Percentiles rank a stretch among this genome's conserved stretches.
Conservation (phyloP, 257 asterid species). For the Solanum sparsipilum region DNA sequence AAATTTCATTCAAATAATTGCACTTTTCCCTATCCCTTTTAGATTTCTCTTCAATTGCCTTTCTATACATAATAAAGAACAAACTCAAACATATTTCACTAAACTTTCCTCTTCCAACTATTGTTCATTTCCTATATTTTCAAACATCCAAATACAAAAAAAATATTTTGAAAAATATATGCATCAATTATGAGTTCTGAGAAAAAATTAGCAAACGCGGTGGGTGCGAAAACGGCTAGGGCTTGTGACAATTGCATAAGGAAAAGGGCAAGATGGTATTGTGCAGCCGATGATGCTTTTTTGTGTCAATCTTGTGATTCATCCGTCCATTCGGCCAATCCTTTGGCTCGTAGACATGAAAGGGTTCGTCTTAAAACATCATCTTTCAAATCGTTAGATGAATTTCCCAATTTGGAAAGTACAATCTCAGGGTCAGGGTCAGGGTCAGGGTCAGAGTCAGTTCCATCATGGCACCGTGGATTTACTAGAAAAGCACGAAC, state of each 20-base stretch:
- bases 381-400: slow-evolving; percentile 8
- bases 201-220: slow-evolving; percentile 33
- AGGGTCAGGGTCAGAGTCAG: neutral
- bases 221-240: slow-evolving; percentile 58
- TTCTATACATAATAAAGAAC: neutral
- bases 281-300: slow-evolving; percentile 83
- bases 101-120: neutral
- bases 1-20: slow-evolving; percentile 22
- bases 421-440: neutral
- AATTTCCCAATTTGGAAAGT: neutral
- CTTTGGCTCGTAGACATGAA: slow-evolving; percentile 61
- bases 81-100: neutral
- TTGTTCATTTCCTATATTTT: neutral
- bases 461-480: slow-evolving; percentile 53
- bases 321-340: slow-evolving; percentile 72
- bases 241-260: slow-evolving; percentile 65
- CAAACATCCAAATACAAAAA: neutral
- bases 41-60: neutral
- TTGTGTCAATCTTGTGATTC: slow-evolving; percentile 65
- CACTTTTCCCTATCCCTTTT: neutral
- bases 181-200: slow-evolving; percentile 10
- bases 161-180: slow-evolving; percentile 13
- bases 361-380: slow-evolving; percentile 61
- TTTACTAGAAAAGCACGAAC: slow-evolving; percentile 67
- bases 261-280: slow-evolving; percentile 69